Evolutionary conservation across 768 basidiomycete species (phyloP).

Genomic region (Serendipita sp.): DNA sequence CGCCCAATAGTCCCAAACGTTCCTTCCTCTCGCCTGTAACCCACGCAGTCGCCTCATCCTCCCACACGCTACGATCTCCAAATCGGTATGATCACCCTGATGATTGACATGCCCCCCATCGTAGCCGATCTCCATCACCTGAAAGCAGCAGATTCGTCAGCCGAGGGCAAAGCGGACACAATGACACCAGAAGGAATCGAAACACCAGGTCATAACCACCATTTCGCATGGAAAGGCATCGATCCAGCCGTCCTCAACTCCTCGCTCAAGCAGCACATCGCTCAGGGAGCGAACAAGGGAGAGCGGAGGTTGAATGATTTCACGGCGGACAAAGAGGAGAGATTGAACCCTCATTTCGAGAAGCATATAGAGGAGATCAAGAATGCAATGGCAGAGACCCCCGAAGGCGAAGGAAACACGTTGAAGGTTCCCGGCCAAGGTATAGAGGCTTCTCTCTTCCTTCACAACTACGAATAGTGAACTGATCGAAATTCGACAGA

Average conservation of each 20-base stretch:
- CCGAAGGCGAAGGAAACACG: background rate
- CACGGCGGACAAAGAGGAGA: background rate
- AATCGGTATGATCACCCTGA: too few species aligned
- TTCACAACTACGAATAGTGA: background rate
- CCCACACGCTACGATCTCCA: too few species aligned
- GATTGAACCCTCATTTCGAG: background rate
- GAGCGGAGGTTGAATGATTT: background rate
- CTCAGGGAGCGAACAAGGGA: background rate
- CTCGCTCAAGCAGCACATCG: conserved; percentile 4
- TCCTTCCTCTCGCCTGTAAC: background rate
- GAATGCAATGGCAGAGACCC: background rate
- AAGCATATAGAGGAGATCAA: background rate
- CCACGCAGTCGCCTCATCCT: background rate
- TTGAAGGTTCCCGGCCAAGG: background rate
- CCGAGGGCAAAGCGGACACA: background rate
- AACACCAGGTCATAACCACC: conserved; percentile 1
- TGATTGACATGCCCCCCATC: too few species aligned
- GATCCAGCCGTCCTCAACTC: conserved; percentile 4
- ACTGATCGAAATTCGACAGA: background rate
- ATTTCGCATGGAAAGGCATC: background rate
- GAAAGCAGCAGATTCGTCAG: background rate
- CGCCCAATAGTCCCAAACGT: too few species aligned
- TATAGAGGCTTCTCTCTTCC: too few species aligned
- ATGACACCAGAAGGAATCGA: background rate
- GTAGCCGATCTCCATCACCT: conserved; percentile 3